Conservation (phyloP, 306 rosid genomes). For the Prunus mume region DNA sequence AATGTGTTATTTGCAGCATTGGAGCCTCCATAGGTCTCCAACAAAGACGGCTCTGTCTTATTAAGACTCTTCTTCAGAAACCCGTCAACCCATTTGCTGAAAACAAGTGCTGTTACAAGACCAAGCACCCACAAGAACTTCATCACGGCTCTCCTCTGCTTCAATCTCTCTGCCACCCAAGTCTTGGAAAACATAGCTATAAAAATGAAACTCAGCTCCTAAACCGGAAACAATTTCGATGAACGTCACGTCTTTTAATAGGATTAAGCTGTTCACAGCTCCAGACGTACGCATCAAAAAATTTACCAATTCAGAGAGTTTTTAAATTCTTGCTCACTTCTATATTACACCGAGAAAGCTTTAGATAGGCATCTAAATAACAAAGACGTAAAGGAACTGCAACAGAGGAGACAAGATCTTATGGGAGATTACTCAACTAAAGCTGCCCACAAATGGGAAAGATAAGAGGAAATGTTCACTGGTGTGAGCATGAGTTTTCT, state of each 20-base stretch:
- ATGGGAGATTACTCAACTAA: neutral
- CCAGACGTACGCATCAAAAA: neutral
- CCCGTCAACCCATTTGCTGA: slow-evolving; percentile 50
- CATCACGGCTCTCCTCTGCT: slow-evolving; percentile 34
- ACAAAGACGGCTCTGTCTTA: slow-evolving; percentile 46
- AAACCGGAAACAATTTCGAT: neutral
- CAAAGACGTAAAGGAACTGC: neutral
- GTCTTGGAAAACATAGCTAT: neutral
- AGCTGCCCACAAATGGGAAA: neutral
- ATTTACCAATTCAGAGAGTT: neutral
- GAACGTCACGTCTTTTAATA: neutral
- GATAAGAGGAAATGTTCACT: too few species aligned
- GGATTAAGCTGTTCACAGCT: neutral
- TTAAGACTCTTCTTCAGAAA: slow-evolving; percentile 35
- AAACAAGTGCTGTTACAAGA: slow-evolving; percentile 36
- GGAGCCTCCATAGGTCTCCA: slow-evolving; percentile 51
- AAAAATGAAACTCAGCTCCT: neutral
- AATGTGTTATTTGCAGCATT: slow-evolving; percentile 24
- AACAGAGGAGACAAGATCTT: neutral
- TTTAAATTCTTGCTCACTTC: neutral
- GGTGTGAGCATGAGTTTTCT: too few species aligned
- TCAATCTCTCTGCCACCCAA: slow-evolving; percentile 22
- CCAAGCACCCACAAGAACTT: slow-evolving; percentile 37
- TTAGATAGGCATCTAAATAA: too few species aligned
- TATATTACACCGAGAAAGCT: too few species aligned